Evolutionary conservation across 768 basidiomycete genomes (phyloP).

Genomic region (Calocybe gangraenosa): DNA sequence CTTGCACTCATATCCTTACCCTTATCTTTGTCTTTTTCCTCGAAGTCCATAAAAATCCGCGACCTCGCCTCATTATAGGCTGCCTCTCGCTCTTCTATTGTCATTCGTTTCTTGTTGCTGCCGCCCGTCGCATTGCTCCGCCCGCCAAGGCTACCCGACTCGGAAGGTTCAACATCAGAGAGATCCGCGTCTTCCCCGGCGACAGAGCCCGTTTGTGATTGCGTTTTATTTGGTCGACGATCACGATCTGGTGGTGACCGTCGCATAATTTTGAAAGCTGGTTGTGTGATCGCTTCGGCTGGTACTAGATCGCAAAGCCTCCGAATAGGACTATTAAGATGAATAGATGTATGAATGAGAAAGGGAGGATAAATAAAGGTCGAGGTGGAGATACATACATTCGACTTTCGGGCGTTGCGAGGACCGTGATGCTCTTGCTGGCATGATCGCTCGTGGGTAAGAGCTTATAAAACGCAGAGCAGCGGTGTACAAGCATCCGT

Average conservation of each 20-base stretch:
- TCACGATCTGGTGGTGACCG: slow-evolving; percentile 43
- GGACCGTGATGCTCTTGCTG: slow-evolving; percentile 60
- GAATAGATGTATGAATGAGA: slow-evolving; percentile 15
- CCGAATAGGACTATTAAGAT: slow-evolving; percentile 54
- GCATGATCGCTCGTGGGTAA: slow-evolving; percentile 60
- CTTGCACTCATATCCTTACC: slow-evolving; percentile 73
- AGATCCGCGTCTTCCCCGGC: slow-evolving; percentile 72
- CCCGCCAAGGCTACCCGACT: slow-evolving; percentile 71
- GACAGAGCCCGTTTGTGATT: slow-evolving; percentile 71
- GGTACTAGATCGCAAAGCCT: slow-evolving; percentile 77
- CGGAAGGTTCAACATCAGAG: slow-evolving; percentile 78
- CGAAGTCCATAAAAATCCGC: slow-evolving; percentile 82
- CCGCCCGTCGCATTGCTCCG: slow-evolving; percentile 60
- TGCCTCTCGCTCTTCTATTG: slow-evolving; percentile 82
- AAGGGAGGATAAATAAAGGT: slow-evolving; percentile 9
- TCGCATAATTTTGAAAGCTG: slow-evolving; percentile 89
- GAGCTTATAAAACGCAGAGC: slow-evolving; percentile 78
- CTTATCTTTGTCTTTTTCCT: slow-evolving; percentile 69
- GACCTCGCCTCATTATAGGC: slow-evolving; percentile 87
- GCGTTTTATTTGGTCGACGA: slow-evolving; percentile 45
- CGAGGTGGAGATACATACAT: slow-evolving; percentile 54
- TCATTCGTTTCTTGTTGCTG: slow-evolving; percentile 66
- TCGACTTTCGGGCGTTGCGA: slow-evolving; percentile 58
- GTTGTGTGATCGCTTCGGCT: slow-evolving; percentile 60
- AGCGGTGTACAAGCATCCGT: slow-evolving; percentile 81